Base-by-base conservation (phyloP, 2,329 filamentous ascomycete species). In the Lachnum nothofagi region DNA sequence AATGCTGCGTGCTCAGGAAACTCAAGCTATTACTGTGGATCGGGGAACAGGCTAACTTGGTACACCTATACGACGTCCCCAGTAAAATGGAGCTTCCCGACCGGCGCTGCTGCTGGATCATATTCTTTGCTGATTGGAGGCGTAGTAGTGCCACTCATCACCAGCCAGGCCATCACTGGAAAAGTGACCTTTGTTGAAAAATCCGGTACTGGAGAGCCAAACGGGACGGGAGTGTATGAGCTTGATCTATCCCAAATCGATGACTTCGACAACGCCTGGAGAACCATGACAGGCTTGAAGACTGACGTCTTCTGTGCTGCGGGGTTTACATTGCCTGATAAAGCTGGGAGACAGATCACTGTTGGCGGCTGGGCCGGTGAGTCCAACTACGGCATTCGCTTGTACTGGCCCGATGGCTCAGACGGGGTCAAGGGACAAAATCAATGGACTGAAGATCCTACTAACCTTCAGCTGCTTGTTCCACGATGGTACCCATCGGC, bases 231-330 rank as follows among this genome's bases (percentile, higher is more conserved):
- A 24, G 77, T 80, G 5, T 86, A 85, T 57, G 82, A 86, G 57
- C 71, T 84, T 24, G 82, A 85, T 60, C 71, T 82, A 0, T 72
- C 72, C 3, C 67, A 73, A 39, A 65, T 78, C 40, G 68, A 73
- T 57, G 71, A 82, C 63, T 79, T 79, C 52, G 63, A 66, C 17
- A 65, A 66, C 19, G 79, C 77, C 1, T 85, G 81, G 78, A 72
- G 79, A 42, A 68, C 74, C 9, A 78, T 85, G 74, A 77, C 83
- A 48, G 73, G 42, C 12, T 66, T 72, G 56, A 80, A 83, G 70
- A 84, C 80, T 0, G 83, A 86, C 55, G 72, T 86, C 12, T 86
- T 86, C 65, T 86, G 83, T 60, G 76, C 82, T 33, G 82, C 77
- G 9, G 77, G 79, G 16, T 63, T 85, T 6, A 82, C 78, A 1